Evolutionary conservation across 2,329 filamentous ascomycete genomes (phyloP), one percentile per base, ranked within the genome.

Genomic region (Fusarium illudens): DNA sequence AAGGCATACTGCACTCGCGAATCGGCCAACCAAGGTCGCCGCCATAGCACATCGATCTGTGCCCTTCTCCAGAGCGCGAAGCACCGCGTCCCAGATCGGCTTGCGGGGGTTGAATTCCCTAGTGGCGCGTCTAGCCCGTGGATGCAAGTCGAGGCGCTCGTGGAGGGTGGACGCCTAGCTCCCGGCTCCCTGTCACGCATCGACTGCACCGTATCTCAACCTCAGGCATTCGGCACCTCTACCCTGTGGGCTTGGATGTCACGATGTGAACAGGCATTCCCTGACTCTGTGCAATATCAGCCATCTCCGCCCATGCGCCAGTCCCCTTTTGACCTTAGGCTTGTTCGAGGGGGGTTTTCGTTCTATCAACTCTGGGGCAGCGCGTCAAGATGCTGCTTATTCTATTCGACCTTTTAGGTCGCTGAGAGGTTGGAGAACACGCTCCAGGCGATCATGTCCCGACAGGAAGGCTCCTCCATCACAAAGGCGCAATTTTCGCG

Each of bases 161-260:
- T 68, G 54, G 54, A 60, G 57, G 54, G 56, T 50, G 50, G 37
- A n/a, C 13, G 53, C 42, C 60, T 30, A 65, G 60, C 56, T 22
- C 32, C 65, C 68, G 65, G 48, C 56, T 68, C 57, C 68, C 66
- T 73, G 70, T 73, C 71, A 66, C 42, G 46, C 50, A 63, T 63
- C 59, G 49, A 63, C 56, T 57, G 60, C 59, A 66, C 68, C 60
- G 60, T 63, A 66, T 70, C 64, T 62, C 62, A 66, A 64, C 64
- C 56, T 73, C 53, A 59, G 56, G 49, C 64, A 48, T 56, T 56
- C 39, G 20, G 37, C 29, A 46, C 15, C 37, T n/a, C 30, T 61
- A 55, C 44, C 36, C 39, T 58, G 49, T 50, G 50, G 44, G 48
- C 51, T 44, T 64, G 34, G 39, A 39, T 30, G 33, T 58, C 54